phyloP scores from a whole-genome alignment of 176 grass and related monocot species.

The Ensete ventricosum region DNA sequence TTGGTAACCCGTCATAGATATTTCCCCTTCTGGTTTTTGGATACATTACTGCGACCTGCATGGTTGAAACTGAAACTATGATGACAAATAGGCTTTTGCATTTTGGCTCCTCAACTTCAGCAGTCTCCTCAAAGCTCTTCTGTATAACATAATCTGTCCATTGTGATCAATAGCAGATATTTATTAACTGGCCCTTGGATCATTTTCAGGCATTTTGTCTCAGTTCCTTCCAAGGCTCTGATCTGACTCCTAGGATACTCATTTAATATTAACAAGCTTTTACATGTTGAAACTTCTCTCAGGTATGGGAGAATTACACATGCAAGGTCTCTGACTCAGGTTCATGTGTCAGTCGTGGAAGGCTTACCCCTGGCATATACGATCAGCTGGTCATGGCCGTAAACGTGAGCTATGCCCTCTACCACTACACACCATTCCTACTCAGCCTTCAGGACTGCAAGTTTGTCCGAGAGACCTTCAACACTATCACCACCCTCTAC shows the following conservation, averaged over 20 bases:
- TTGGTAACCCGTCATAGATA: background rate
- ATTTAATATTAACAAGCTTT: conserved; percentile 1
- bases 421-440: conserved; percentile 59
- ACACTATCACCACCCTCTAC: conserved; percentile 39
- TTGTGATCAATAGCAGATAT: too few relatives aligned
- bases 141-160: too few relatives aligned
- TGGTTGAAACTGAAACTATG: too few relatives aligned
- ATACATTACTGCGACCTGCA: too few relatives aligned
- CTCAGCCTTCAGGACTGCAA: conserved; percentile 89
- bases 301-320: conserved; percentile 80
- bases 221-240: too few relatives aligned
- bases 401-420: conserved; percentile 77
- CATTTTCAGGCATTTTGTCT: too few relatives aligned
- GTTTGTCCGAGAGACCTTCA: conserved; percentile 74
- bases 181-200: too few relatives aligned
- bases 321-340: conserved; percentile 34
- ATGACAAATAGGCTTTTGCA: too few relatives aligned
- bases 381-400: conserved; percentile 47
- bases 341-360: conserved; percentile 34
- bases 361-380: conserved; percentile 43
- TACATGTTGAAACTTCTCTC: conserved; percentile 14
- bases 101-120: too few relatives aligned
- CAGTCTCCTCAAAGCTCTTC: too few relatives aligned
- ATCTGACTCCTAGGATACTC: background rate
- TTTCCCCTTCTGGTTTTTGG: too few relatives aligned